Evolutionary conservation across 78 protist genomes (phyloP), one percentile per base, ranked within the genome.

Genomic region (Protostelium mycophagum): DNA sequence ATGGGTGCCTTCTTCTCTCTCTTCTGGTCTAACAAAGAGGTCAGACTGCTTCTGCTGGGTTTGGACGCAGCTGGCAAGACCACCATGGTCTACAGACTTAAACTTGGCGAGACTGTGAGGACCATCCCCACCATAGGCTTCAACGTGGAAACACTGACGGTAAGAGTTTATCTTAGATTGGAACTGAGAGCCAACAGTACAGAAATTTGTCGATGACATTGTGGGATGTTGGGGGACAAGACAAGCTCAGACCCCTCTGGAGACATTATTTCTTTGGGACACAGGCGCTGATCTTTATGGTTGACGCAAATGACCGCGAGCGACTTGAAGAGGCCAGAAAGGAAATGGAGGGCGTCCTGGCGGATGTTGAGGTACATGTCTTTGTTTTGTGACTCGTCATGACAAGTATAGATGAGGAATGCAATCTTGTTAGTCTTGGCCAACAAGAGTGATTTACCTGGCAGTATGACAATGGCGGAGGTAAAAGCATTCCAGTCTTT

Each of bases 81-180:
- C 36, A 92, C 97, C 83, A 86, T 93, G 1, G 95, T 96, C 38
- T 94, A 94, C 89, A 37, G 91, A 34, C 88, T 94, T 23, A 92
- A 94, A 73, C 91, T 94, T 31, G 96, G 96, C 31, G 97, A 96
- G 85, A 85, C 91, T 29, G 96, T 93, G 28, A 90, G 95, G 34
- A 94, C 95, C 87, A 93, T 94, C 23, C 97, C 96, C 36, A 94
- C 96, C 0, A 90, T 92, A 63, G 83, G 97, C 34, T 94, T 94
- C 95, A 90, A 96, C 91, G 99, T 96, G 36, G 98, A 96, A 93
- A 98, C 98, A n/a, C n/a, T n/a, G n/a, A n/a, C n/a, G n/a, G n/a
- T n/a, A n/a, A n/a, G n/a, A n/a, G n/a, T n/a, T n/a, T n/a, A n/a
- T n/a, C n/a, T n/a, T n/a, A n/a, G n/a, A n/a, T n/a, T n/a, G n/a